Conservation (phyloP, 257 asterid species). For the Nemophila menziesii region DNA sequence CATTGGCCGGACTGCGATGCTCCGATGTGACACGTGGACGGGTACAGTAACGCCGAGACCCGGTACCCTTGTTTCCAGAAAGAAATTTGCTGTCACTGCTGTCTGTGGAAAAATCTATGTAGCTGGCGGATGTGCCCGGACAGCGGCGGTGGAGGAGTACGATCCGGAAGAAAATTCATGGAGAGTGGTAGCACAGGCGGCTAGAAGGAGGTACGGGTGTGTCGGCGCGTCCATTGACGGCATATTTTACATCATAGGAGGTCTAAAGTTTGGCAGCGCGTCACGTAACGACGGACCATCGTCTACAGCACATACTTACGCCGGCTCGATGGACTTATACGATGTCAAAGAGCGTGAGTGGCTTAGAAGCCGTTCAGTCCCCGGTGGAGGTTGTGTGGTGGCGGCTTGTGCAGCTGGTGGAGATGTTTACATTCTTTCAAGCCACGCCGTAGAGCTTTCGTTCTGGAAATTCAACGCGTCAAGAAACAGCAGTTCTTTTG, state of each 20-base stretch:
- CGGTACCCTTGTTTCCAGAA: conserved; percentile 42
- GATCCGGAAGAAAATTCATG: conserved; percentile 52
- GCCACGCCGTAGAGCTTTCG: conserved; percentile 86
- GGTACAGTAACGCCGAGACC: conserved; percentile 52
- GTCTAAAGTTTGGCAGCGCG: conserved; percentile 45
- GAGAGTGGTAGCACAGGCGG: conserved; percentile 50
- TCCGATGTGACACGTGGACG: conserved; percentile 79
- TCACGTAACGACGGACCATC: conserved; percentile 20
- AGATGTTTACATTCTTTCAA: conserved; percentile 44
- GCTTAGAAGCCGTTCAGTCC: conserved; percentile 60
- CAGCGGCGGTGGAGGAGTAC: conserved; percentile 69
- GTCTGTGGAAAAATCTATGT: conserved; percentile 51
- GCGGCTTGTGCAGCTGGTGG: conserved; percentile 63
- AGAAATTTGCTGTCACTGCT: conserved; percentile 71
- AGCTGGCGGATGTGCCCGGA: conserved; percentile 58
- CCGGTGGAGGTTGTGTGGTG: conserved; percentile 83
- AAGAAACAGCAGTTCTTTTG: conserved; percentile 30
- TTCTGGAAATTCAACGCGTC: conserved; percentile 63
- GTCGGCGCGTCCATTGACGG: conserved; percentile 70
- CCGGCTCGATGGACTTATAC: conserved; percentile 74
- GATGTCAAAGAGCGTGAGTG: conserved; percentile 53
- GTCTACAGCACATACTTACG: conserved; percentile 45
- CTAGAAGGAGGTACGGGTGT: conserved; percentile 69
- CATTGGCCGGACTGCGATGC: conserved; percentile 55
- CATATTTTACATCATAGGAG: conserved; percentile 60